Base-by-base conservation (phyloP, 2,329 filamentous ascomycete genomes). In the Huntiella moniliformis region DNA sequence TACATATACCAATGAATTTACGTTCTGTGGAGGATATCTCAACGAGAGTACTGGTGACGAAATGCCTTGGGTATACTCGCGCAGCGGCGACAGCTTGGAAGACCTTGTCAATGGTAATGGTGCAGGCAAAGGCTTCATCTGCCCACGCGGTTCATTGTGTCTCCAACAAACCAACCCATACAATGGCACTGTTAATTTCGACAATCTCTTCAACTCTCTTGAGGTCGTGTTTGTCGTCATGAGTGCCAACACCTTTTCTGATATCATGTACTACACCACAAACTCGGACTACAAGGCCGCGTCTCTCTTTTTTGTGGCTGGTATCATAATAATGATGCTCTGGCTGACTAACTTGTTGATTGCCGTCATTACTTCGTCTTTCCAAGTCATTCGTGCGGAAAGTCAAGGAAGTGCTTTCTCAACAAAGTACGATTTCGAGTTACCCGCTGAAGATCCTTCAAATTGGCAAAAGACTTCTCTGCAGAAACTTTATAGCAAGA, bases 151-250 rank as follows among this genome's bases (percentile, higher is more conserved):
- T 5, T 96, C 88, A 1, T 63, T 82, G 3, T 98, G 91, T 56
- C 68, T 95, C 13, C 76, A 94, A 61, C 75, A 79, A 49, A 56
- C 63, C 2, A 93, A 82, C 55, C 91, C 91, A 0, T 85, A 74
- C 59, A 84, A 83, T 54, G 77, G 75, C 44, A 98, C 91, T 0
- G 73, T 95, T 55, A 92, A 80, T 59, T 98, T 96, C 57, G 91
- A 98, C 65, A 88, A 96, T 57, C 92, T 98, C 36, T 63, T 84
- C 28, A 79, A 96, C 52, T 95, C 87, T 0, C 64, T 96, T 44
- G 86, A 98, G 62, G 67, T 96, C 48, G 87, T 98, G 2, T 98
- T 98, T 57, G 85, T 98, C 44, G 80, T 98, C 57, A 98, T 98
- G 84, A 94, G 85, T 55, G 88, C 86, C 42, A 98, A 98, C 59